Evolutionary conservation across 495 filamentous ascomycete species (phyloP).

Genomic region (Aspergillus sclerotiicarbonarius): DNA sequence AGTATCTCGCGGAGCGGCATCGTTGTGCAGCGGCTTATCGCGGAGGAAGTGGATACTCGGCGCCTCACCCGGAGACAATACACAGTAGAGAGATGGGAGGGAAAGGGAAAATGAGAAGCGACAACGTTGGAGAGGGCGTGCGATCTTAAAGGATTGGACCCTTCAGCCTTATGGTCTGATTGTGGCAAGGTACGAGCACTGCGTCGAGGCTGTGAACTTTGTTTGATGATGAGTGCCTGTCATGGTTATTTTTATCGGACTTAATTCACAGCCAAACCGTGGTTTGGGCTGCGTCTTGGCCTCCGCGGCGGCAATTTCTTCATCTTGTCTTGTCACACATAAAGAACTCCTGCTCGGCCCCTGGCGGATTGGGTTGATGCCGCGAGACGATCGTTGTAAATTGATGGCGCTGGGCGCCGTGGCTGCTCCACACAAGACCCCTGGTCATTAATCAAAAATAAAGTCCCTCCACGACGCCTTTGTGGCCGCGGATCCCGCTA

Average conservation of each 20-base stretch:
- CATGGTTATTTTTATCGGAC: neutral
- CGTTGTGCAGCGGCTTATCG: slow-evolving; percentile 20
- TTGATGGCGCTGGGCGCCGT: neutral
- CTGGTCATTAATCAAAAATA: neutral
- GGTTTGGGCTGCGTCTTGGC: neutral
- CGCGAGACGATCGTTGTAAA: neutral
- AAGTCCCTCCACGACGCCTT: too few species aligned
- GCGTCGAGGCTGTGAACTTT: slow-evolving; percentile 1
- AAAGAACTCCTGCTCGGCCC: neutral
- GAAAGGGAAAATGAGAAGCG: neutral
- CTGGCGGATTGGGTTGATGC: neutral
- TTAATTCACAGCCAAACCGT: neutral
- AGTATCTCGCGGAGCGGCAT: slow-evolving; percentile 76
- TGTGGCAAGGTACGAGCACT: neutral
- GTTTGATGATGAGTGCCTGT: neutral
- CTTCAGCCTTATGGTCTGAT: neutral
- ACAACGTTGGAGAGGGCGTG: neutral
- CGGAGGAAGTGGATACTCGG: slow-evolving; percentile 10
- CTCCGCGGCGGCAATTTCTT: slow-evolving; percentile 1
- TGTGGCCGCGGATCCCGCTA: too few species aligned
- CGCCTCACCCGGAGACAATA: neutral
- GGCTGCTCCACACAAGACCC: neutral
- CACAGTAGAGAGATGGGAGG: neutral
- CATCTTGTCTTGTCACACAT: neutral
- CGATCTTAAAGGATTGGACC: neutral